A percentile compares a stretch with the other conserved stretches of the same genome.
phyloP scores from a whole-genome alignment of 441 rosid genomes.

The Codiaeum variegatum region DNA sequence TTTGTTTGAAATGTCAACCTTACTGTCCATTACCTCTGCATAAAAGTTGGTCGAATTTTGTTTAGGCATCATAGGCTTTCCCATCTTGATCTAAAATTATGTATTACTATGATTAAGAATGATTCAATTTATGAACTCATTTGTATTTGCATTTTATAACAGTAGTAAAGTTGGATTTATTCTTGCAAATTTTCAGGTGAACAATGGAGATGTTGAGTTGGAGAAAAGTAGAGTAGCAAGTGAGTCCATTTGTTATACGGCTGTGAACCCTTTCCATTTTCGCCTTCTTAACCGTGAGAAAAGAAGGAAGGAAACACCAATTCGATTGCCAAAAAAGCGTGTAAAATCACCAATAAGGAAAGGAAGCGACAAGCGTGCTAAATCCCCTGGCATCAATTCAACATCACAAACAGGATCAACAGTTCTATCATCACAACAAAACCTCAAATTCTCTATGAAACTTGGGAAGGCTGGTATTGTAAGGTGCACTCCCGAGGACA shows the following conservation, averaged over 20 bases:
- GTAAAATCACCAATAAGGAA: conserved; percentile 49
- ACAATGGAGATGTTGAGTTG: conserved; percentile 74
- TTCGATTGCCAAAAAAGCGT: conserved; percentile 46
- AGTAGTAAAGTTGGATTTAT: neutral
- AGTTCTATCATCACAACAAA: conserved; percentile 25
- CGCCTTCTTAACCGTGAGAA: conserved; percentile 38
- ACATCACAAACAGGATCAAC: conserved; percentile 26
- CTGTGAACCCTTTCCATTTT: conserved; percentile 60
- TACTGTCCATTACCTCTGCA: neutral
- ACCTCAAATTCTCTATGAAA: conserved; percentile 43
- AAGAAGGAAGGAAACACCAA: conserved; percentile 22
- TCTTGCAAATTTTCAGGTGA: conserved; percentile 48
- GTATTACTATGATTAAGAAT: neutral
- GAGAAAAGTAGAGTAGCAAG: conserved; percentile 37
- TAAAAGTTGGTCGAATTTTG: neutral
- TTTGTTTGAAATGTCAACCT: neutral
- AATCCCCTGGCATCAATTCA: conserved; percentile 19
- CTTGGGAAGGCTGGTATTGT: conserved; percentile 39
- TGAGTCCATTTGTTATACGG: conserved; percentile 55
- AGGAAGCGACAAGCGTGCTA: conserved; percentile 17
- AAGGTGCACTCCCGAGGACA: conserved; percentile 63
- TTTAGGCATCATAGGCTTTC: neutral
- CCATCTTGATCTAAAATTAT: neutral
- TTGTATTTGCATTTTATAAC: neutral
- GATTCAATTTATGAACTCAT: neutral